phyloP scores from a whole-genome alignment of 2,329 filamentous ascomycete genomes.

The Dothistroma pini region DNA sequence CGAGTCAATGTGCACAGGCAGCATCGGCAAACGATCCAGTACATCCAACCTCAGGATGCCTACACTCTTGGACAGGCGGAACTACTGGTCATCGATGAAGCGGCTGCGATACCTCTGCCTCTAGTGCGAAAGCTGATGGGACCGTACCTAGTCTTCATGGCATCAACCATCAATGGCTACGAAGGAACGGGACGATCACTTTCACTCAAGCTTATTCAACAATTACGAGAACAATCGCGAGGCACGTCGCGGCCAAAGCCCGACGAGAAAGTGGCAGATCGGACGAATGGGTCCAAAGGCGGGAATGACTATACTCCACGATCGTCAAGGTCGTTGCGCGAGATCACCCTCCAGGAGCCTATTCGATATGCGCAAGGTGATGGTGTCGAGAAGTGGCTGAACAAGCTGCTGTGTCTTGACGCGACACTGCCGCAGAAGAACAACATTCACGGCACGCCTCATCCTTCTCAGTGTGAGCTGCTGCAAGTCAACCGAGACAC shows the following conservation, averaged over 20 bases:
- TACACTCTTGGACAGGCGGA: slow-evolving; percentile 95
- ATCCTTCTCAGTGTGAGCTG: slow-evolving; percentile 86
- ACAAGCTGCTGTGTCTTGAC: slow-evolving; percentile 88
- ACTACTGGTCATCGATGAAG: slow-evolving; percentile 93
- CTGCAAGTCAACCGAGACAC: slow-evolving; percentile 95
- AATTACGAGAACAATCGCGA: slow-evolving; percentile 88
- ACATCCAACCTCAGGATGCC: slow-evolving; percentile 93
- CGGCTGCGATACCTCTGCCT: slow-evolving; percentile 90
- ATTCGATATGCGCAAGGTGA: slow-evolving; percentile 93
- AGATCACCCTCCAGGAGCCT: slow-evolving; percentile 89
- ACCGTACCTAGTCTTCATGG: slow-evolving; percentile 97
- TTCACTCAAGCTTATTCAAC: slow-evolving; percentile 94
- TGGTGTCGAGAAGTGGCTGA: slow-evolving; percentile 92
- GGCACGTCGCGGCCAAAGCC: slow-evolving; percentile 54
- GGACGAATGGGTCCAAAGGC: slow-evolving; percentile 68
- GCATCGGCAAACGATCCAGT: slow-evolving; percentile 97
- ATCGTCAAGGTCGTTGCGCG: slow-evolving; percentile 75
- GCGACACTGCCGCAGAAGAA: slow-evolving; percentile 79
- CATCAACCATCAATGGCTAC: slow-evolving; percentile 98
- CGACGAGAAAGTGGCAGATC: slow-evolving; percentile 67
- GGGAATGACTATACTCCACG: slow-evolving; percentile 59
- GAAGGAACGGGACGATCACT: slow-evolving; percentile 94
- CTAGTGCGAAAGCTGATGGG: slow-evolving; percentile 92
- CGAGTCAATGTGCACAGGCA: slow-evolving; percentile 92
- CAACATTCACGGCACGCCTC: slow-evolving; percentile 76